A percentile compares a stretch with the other conserved stretches of the same genome.
Evolutionary conservation across 352 stramenopile species (phyloP).

Genomic region (Phytopythium delawarense): DNA sequence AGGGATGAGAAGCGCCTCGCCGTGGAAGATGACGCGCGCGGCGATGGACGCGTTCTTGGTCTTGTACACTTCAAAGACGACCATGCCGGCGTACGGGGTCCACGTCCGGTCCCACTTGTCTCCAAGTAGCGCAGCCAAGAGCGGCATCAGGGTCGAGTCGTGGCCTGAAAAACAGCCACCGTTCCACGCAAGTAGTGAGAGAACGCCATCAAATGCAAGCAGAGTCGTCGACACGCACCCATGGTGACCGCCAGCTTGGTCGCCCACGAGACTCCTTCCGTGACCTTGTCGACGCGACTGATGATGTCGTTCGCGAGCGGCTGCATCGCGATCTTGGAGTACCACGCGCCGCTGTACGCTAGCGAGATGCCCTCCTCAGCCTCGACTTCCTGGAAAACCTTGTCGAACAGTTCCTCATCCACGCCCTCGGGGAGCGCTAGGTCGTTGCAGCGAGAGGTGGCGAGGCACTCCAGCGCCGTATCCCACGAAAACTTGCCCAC

Average conservation of each 20-base stretch:
- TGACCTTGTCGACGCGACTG: conserved; percentile 40
- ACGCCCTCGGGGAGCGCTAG: conserved; percentile 51
- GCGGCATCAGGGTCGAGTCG: conserved; percentile 85
- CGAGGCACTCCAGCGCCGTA: conserved; percentile 74
- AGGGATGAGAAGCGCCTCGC: conserved; percentile 59
- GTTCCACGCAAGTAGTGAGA: not conserved
- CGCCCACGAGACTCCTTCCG: conserved; percentile 33
- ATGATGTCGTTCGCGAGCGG: conserved; percentile 72
- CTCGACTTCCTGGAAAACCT: conserved; percentile 75
- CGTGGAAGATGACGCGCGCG: conserved; percentile 71
- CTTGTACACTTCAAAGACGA: conserved; percentile 82
- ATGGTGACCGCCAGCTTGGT: conserved; percentile 74
- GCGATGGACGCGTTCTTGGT: conserved; percentile 46
- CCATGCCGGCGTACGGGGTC: conserved; percentile 80
- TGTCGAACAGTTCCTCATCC: conserved; percentile 69
- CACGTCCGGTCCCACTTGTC: conserved; percentile 81
- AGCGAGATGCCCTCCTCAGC: conserved; percentile 53
- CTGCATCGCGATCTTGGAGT: conserved; percentile 81
- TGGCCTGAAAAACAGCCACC: conserved; percentile 18
- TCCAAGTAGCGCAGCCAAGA: conserved; percentile 63
- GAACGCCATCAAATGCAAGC: conserved; percentile 1
- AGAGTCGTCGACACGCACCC: conserved; percentile 26
- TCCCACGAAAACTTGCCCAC: conserved; percentile 82
- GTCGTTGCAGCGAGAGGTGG: conserved; percentile 75
- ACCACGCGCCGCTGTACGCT: conserved; percentile 77